phyloP scores from a whole-genome alignment of 495 filamentous ascomycete species.

The Aspergillus leporis region DNA sequence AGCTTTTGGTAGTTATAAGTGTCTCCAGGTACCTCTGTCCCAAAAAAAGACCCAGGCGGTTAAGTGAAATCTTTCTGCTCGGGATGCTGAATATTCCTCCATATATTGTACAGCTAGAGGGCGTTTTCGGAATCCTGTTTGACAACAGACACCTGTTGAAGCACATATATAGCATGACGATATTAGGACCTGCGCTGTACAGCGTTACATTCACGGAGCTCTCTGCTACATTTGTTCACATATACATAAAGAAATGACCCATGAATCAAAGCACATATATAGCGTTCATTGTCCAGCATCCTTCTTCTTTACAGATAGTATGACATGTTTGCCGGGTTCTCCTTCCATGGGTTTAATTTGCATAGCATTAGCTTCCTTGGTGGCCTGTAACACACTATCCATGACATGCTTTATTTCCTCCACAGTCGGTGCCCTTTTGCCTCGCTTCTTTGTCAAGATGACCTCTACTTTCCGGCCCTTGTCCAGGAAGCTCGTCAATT shows the following conservation, averaged over 20 bases:
- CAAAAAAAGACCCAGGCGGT: not conserved
- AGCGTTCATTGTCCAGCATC: not conserved
- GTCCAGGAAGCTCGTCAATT: constrained; percentile 60
- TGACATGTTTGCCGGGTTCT: constrained; percentile 41
- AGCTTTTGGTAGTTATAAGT: constrained; percentile 5
- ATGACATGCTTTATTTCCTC: constrained; percentile 46
- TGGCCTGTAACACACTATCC: constrained; percentile 36
- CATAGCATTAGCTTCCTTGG: constrained; percentile 36
- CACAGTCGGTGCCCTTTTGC: constrained; percentile 41
- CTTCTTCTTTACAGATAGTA: constrained; percentile 41
- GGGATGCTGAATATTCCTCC: not conserved
- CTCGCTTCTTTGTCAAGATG: constrained; percentile 50
- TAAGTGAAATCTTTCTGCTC: not conserved
- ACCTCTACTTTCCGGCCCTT: constrained; percentile 67
- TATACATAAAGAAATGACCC: not conserved
- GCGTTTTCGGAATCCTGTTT: not conserved
- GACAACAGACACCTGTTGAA: not conserved
- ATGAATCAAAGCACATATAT: not conserved
- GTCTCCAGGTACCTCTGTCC: not conserved
- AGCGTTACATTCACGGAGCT: not conserved
- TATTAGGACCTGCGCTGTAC: not conserved
- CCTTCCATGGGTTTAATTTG: constrained; percentile 45
- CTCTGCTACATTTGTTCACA: not conserved
- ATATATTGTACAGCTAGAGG: not conserved
- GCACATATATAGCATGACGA: not conserved